Conservation (phyloP, 768 basidiomycete genomes). For the Mycena latifolia region DNA sequence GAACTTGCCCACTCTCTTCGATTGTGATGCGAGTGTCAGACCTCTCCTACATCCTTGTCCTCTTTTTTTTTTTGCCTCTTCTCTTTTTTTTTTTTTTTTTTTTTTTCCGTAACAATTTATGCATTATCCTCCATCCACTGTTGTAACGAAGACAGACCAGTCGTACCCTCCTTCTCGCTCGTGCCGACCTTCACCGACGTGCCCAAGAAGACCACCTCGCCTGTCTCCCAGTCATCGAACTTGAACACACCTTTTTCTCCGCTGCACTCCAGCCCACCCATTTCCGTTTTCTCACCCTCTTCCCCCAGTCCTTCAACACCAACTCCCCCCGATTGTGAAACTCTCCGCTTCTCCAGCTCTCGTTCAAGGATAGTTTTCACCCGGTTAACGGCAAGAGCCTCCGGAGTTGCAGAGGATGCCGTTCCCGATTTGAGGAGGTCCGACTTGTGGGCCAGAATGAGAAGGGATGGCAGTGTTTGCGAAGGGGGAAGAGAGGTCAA, state of each 20-base stretch:
- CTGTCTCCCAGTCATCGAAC: slow-evolving; percentile 88
- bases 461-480: slow-evolving; percentile 66
- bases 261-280: slow-evolving; percentile 82
- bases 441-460: slow-evolving; percentile 82
- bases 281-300: slow-evolving; percentile 72
- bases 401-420: slow-evolving; percentile 51
- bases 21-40: slow-evolving; percentile 30
- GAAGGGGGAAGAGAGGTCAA: slow-evolving; percentile 82
- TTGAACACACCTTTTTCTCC: slow-evolving; percentile 70
- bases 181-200: slow-evolving; percentile 59
- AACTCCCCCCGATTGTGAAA: slow-evolving; percentile 72
- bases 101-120: slow-evolving; percentile 38
- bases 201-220: slow-evolving; percentile 77
- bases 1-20: slow-evolving; percentile 34
- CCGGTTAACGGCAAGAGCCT: slow-evolving; percentile 70
- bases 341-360: slow-evolving; percentile 83
- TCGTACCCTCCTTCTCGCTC: slow-evolving; percentile 52
- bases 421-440: slow-evolving; percentile 71
- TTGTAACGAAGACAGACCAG: slow-evolving; percentile 57
- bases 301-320: slow-evolving; percentile 81
- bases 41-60: slow-evolving; percentile 24
- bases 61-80: not conserved
- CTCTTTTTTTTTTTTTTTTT: not conserved
- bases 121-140: slow-evolving; percentile 63
- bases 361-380: slow-evolving; percentile 86